phyloP scores from a whole-genome alignment of 345 rosid species.

The Eucalyptus tenuipes region DNA sequence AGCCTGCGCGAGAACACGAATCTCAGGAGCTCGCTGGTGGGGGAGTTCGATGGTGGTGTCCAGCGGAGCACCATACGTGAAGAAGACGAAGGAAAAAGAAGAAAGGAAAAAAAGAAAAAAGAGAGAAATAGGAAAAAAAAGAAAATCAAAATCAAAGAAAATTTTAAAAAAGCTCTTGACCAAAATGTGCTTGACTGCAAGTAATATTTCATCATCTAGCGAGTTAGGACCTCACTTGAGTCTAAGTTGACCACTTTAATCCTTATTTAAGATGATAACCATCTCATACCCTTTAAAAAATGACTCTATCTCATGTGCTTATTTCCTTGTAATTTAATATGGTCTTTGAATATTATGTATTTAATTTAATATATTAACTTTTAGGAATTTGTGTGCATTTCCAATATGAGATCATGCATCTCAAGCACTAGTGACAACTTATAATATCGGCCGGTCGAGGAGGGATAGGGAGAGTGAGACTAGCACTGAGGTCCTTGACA shows the following conservation, averaged over 20 bases:
- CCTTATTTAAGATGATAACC: no score
- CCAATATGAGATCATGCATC: background rate
- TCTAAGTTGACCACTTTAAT: background rate
- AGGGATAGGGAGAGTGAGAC: background rate
- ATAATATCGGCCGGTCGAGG: background rate
- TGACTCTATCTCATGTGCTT: background rate
- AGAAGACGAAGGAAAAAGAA: no score
- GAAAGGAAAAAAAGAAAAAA: no score
- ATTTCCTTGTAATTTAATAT: background rate
- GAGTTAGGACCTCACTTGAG: no score
- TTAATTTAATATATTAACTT: background rate
- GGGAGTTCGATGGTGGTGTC: background rate
- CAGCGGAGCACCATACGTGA: background rate
- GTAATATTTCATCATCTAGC: no score
- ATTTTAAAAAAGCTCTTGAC: accelerated
- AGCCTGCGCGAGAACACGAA: background rate
- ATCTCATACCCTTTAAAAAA: background rate
- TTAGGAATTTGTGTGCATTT: accelerated
- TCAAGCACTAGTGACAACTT: background rate
- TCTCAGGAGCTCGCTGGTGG: background rate
- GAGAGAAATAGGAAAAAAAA: no score
- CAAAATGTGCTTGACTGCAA: background rate
- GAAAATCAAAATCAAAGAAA: no score
- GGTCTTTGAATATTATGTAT: background rate
- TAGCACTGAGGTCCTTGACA: background rate